Conservation (phyloP, 352 stramenopile genomes). For the Globisporangium solare region DNA sequence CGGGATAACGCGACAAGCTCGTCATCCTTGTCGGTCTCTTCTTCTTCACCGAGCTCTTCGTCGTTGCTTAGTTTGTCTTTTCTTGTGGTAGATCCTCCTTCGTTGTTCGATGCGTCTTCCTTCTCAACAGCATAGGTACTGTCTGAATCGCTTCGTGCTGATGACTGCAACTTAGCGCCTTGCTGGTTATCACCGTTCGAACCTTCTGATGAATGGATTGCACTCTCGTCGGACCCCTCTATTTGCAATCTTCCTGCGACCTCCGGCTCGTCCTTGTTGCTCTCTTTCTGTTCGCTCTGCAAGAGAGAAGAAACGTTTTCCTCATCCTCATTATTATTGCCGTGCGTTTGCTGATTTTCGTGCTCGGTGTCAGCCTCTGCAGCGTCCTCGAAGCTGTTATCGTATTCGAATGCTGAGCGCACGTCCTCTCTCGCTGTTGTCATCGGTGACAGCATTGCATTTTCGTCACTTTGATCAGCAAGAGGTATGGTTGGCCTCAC, state of each 20-base stretch:
- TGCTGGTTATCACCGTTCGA: neutral
- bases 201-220: neutral
- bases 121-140: too few relatives aligned
- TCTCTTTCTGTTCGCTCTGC: slow-evolving; percentile 3
- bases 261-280: neutral
- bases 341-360: slow-evolving; percentile 6
- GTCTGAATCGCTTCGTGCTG: too few relatives aligned
- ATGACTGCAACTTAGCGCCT: too few relatives aligned
- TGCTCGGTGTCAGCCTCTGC: slow-evolving; percentile 12
- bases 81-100: too few relatives aligned
- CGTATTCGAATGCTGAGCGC: slow-evolving; percentile 23
- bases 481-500: neutral
- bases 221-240: neutral
- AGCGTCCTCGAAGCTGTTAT: slow-evolving; percentile 53
- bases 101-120: too few relatives aligned
- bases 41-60: neutral
- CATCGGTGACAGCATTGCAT: neutral
- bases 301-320: neutral
- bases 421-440: slow-evolving; percentile 5
- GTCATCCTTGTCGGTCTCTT: too few relatives aligned
- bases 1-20: neutral
- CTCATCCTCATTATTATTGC: neutral
- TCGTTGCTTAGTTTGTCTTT: neutral
- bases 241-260: neutral
- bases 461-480: neutral